Conservation (phyloP, 306 rosid genomes). For the Senna siamea region DNA sequence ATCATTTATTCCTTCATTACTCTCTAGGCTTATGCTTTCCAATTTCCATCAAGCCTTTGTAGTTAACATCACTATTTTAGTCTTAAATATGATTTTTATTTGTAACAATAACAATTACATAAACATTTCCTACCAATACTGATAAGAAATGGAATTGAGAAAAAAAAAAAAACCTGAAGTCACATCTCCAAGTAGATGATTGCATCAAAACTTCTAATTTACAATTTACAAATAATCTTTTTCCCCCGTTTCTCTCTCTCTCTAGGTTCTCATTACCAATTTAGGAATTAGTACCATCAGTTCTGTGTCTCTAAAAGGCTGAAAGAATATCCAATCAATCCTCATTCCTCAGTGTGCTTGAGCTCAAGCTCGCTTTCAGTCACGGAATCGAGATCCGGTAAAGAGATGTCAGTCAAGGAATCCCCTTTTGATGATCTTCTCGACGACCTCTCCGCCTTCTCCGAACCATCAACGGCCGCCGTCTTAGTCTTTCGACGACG, state of each 20-base stretch:
- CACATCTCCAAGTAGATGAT: slow-evolving; percentile 3
- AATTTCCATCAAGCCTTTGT: no score
- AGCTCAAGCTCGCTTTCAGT: slow-evolving; percentile 20
- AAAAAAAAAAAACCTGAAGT: neutral
- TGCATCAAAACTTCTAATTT: slow-evolving; percentile 20
- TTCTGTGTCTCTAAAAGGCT: slow-evolving; percentile 30
- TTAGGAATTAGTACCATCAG: neutral
- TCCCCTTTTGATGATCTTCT: slow-evolving; percentile 51
- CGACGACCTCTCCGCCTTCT: slow-evolving; percentile 21
- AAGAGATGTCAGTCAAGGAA: slow-evolving; percentile 57
- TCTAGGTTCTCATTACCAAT: neutral
- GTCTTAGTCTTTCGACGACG: slow-evolving; percentile 67
- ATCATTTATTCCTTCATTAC: no score
- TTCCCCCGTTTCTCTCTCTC: neutral
- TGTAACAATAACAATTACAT: no score
- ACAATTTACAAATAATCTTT: slow-evolving; percentile 6
- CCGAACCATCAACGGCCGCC: slow-evolving; percentile 53
- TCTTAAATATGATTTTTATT: no score
- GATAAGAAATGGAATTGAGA: neutral
- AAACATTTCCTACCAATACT: no score
- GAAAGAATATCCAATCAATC: slow-evolving; percentile 2
- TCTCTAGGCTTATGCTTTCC: no score
- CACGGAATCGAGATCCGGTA: slow-evolving; percentile 39
- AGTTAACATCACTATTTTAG: no score
- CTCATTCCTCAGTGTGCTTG: slow-evolving; percentile 9